Conservation (phyloP, 805 yeast species). For the Saturnispora galanensis region DNA sequence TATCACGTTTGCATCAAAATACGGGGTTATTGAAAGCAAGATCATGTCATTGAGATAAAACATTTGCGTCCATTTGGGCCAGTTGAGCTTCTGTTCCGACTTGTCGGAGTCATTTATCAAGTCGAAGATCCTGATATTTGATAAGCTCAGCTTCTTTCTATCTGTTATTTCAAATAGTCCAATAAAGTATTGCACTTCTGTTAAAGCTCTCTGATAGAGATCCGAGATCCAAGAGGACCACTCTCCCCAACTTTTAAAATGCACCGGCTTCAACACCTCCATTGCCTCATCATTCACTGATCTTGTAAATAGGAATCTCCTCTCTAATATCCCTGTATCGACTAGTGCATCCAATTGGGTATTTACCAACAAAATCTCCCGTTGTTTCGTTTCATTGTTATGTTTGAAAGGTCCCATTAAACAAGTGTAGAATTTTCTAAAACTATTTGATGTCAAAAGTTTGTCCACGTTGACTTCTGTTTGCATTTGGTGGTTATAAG, state of each 20-base stretch:
- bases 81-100: constrained; percentile 15
- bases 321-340: constrained; percentile 42
- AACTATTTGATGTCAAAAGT: constrained; percentile 41
- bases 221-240: constrained; percentile 30
- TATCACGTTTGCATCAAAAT: constrained; percentile 40
- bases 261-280: constrained; percentile 25
- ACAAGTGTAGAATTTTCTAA: constrained; percentile 51
- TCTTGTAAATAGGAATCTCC: constrained; percentile 37
- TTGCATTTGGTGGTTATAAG: constrained; percentile 21
- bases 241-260: constrained; percentile 20
- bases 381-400: constrained; percentile 34
- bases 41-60: constrained; percentile 25
- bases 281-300: constrained; percentile 10
- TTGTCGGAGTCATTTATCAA: constrained; percentile 20
- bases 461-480: constrained; percentile 28
- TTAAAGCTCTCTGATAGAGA: constrained; percentile 41
- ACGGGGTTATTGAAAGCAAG: constrained; percentile 37
- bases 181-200: constrained; percentile 43
- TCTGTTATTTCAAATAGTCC: constrained; percentile 18
- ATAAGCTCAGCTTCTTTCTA: constrained; percentile 16
- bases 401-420: constrained; percentile 55
- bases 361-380: constrained; percentile 45
- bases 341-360: constrained; percentile 37
- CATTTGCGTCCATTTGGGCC: constrained; percentile 19
- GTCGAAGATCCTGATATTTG: constrained; percentile 17